These are phyloP conservation scores for Entomortierella parvispora DNA, from an alignment of 192 early-diverging fungal species.

Conservation along the genomic window DNA sequence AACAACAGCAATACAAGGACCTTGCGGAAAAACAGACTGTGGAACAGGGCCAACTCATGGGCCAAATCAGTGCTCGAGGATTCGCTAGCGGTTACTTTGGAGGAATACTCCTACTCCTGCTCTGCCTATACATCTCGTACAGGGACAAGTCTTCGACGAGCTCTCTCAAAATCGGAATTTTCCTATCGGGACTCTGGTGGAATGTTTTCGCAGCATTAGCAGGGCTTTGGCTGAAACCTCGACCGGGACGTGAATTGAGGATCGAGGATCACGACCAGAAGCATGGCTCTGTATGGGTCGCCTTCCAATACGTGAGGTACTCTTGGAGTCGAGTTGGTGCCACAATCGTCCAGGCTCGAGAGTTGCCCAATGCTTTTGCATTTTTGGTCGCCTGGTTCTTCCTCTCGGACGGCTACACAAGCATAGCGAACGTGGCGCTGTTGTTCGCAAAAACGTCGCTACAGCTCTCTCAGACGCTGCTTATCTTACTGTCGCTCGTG, in stretches of 20 bases:
- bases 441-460: constrained; percentile 69
- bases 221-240: constrained; percentile 46
- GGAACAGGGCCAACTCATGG: constrained; percentile 47
- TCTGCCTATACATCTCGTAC: constrained; percentile 55
- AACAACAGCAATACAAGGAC: constrained; percentile 1
- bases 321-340: constrained; percentile 53
- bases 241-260: constrained; percentile 59
- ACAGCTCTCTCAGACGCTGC: constrained; percentile 49
- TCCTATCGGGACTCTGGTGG: constrained; percentile 66
- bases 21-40: constrained; percentile 27
- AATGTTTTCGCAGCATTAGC: constrained; percentile 55
- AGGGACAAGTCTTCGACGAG: constrained; percentile 34
- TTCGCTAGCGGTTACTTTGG: constrained; percentile 59
- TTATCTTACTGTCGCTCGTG: constrained; percentile 63
- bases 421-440: constrained; percentile 63
- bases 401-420: constrained; percentile 69
- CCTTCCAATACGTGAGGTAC: constrained; percentile 42
- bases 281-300: constrained; percentile 30
- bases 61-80: constrained; percentile 56
- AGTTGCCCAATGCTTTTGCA: constrained; percentile 62
- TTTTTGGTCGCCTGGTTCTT: constrained; percentile 75
- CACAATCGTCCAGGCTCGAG: constrained; percentile 54
- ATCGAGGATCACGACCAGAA: constrained; percentile 25
- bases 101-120: constrained; percentile 54
- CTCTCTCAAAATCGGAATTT: constrained; percentile 56